These are phyloP conservation scores for Deuterostichococcus epilithicus DNA, from an alignment of 139 green algal genomes.

Conservation along the genomic window DNA sequence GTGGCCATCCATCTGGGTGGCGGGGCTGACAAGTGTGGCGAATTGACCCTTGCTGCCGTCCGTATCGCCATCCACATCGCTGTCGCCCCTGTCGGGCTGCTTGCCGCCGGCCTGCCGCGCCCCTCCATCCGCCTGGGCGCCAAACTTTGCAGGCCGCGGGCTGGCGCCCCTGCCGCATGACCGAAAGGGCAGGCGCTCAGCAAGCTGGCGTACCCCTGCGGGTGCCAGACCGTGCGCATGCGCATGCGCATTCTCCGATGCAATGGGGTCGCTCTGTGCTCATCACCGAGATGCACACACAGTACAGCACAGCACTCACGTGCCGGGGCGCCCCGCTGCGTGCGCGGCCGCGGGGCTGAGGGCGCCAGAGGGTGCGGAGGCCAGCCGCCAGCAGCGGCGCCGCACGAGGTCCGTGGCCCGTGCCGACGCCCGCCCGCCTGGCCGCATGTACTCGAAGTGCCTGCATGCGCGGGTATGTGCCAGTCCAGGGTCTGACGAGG, in stretches of 20 bases:
- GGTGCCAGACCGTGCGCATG: constrained; percentile 17
- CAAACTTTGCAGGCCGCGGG: neutral
- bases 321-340: no score
- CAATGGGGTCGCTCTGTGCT: neutral
- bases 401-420: constrained; percentile 42
- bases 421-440: constrained; percentile 31
- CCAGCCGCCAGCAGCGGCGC: constrained; percentile 23
- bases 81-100: neutral
- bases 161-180: neutral
- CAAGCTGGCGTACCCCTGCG: constrained; percentile 3
- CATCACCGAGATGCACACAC: neutral
- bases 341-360: neutral
- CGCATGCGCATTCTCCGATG: neutral
- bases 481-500: neutral
- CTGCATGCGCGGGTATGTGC: neutral
- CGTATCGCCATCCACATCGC: neutral
- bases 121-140: neutral
- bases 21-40: neutral
- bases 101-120: neutral
- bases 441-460: constrained; percentile 42
- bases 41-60: neutral
- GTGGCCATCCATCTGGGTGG: constrained; percentile 2
- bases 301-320: neutral
- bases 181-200: neutral
- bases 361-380: neutral